Conservation (phyloP, 768 basidiomycete species). For the Lactarius trivialis region DNA sequence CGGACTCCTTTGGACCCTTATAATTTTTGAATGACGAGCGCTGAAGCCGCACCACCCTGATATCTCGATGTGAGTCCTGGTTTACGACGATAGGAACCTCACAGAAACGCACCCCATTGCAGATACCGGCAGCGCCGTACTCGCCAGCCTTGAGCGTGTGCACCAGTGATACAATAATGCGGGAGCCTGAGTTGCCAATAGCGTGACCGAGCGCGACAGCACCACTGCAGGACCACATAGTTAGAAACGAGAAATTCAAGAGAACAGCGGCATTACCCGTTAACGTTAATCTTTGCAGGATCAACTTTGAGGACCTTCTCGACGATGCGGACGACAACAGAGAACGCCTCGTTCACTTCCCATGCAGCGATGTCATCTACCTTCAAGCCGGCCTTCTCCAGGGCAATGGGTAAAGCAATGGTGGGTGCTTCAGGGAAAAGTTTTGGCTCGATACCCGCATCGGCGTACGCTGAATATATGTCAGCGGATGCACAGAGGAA, state of each 20-base stretch:
- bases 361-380: slow-evolving; percentile 82
- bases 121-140: slow-evolving; percentile 94
- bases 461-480: slow-evolving; percentile 71
- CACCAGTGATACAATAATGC: slow-evolving; percentile 88
- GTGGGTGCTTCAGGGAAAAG: slow-evolving; percentile 97
- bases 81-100: not conserved
- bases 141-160: slow-evolving; percentile 89
- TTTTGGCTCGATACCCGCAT: slow-evolving; percentile 93
- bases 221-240: slow-evolving; percentile 49
- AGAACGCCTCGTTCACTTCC: slow-evolving; percentile 98
- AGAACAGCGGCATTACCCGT: slow-evolving; percentile 52
- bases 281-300: slow-evolving; percentile 82
- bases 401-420: slow-evolving; percentile 79
- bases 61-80: slow-evolving; percentile 21
- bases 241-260: slow-evolving; percentile 7
- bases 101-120: slow-evolving; percentile 77
- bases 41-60: slow-evolving; percentile 89
- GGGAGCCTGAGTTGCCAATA: slow-evolving; percentile 91
- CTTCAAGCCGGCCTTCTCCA: slow-evolving; percentile 80
- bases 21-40: slow-evolving; percentile 82
- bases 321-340: slow-evolving; percentile 83
- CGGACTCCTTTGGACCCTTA: slow-evolving; percentile 28
- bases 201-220: slow-evolving; percentile 95
- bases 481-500: slow-evolving; percentile 5
- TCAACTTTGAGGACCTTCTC: slow-evolving; percentile 84